Evolutionary conservation across 768 basidiomycete species (phyloP).

Genomic region (Tylopilus subfusipes): DNA sequence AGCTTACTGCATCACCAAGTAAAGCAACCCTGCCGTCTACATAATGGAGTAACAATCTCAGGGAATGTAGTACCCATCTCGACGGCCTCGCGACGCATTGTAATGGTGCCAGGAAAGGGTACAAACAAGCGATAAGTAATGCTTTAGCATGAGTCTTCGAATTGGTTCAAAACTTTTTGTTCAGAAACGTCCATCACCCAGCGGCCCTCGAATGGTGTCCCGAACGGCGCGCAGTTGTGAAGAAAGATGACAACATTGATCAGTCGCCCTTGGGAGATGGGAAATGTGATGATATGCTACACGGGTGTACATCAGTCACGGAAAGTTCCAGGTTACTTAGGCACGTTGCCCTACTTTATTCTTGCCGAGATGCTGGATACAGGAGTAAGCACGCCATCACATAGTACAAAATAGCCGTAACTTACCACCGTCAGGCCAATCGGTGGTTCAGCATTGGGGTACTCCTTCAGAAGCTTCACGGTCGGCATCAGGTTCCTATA

Average conservation of each 20-base stretch:
- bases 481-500: constrained; percentile 38
- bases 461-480: constrained; percentile 29
- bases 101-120: neutral
- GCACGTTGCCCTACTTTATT: constrained; percentile 1
- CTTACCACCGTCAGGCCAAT: constrained; percentile 25
- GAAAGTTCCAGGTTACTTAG: neutral
- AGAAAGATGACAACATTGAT: constrained; percentile 37
- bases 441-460: constrained; percentile 27
- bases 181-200: constrained; percentile 28
- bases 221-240: constrained; percentile 27
- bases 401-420: neutral
- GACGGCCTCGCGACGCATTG: constrained; percentile 37
- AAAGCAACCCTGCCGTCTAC: constrained; percentile 40
- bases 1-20: constrained; percentile 45
- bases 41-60: constrained; percentile 39
- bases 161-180: constrained; percentile 30
- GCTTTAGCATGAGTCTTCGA: constrained; percentile 13
- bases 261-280: constrained; percentile 35
- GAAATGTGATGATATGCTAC: constrained; percentile 41
- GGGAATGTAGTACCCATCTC: constrained; percentile 42
- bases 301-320: neutral
- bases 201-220: constrained; percentile 30
- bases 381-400: neutral
- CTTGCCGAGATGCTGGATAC: constrained; percentile 23
- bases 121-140: neutral